Base-by-base conservation (phyloP, 1,284 basidiomycete genomes). In the Papiliotrema fonsecae region DNA sequence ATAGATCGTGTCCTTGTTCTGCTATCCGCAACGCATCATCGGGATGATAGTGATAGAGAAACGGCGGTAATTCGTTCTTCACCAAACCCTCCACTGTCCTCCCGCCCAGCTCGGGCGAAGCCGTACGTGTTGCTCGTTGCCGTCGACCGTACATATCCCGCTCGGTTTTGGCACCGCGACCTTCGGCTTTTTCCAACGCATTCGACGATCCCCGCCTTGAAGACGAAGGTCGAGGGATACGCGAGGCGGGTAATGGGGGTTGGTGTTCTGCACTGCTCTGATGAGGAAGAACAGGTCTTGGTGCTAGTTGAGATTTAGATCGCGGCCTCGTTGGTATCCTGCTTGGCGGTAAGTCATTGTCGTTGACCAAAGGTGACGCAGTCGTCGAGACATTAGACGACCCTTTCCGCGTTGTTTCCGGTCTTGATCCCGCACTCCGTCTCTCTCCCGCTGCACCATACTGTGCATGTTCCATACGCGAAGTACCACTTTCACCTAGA, bases 11-110 rank as follows among this genome's bases (percentile, higher is more conserved):
- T 3, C 63, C 63, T 21, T 47, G 45, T 40, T 56, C 45, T 7
- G 63, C 63, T 27, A 65, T 63, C 25, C 55, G 41, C 46, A 65
- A 38, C 0, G 61, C 60, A 42, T 65, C 64, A 3, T 57, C 60
- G 6, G 58, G 47, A n/a, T n/a, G n/a, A n/a, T n/a, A n/a, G n/a
- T n/a, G n/a, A 11, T 43, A 35, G 40, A 66, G 41, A 49, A 66
- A 66, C 0, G 64, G 64, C 14, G 64, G 64, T 32, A 66, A 43
- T 40, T 66, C 64, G 50, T 66, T 62, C 50, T 58, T 62, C 49
- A 66, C 57, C 43, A 61, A 55, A 1, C 55, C 59, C 28, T 62
- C 61, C 1, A 16, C n/a, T 28, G 22, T 36, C 13, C 19, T 49
- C 11, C 13, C 38, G 14, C 27, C 7, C 38, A 40, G 27, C 14